A percentile compares a stretch with the other conserved stretches of the same genome.
These are phyloP conservation scores for Ramichloridium luteum DNA, from an alignment of 2,329 filamentous ascomycete species.

Conservation along the genomic window DNA sequence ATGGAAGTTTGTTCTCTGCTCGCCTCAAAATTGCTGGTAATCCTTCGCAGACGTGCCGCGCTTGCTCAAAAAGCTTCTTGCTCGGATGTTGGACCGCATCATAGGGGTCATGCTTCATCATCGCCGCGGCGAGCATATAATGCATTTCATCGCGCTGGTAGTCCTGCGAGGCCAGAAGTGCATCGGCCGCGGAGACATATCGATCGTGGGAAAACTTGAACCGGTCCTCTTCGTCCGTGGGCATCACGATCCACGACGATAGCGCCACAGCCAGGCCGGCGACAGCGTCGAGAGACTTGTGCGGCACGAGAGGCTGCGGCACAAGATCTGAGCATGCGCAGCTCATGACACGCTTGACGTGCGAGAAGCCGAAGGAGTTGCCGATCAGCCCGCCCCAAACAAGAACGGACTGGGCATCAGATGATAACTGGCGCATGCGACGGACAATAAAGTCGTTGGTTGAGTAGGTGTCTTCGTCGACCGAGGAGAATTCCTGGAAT, in stretches of 20 bases:
- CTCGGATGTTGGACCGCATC: conserved; percentile 43
- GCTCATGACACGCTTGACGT: conserved; percentile 64
- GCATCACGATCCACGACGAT: conserved; percentile 66
- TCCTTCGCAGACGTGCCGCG: conserved; percentile 69
- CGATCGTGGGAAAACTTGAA: conserved; percentile 83
- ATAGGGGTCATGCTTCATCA: conserved; percentile 56
- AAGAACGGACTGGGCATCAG: conserved; percentile 63
- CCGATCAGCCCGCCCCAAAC: conserved; percentile 80
- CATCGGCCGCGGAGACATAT: conserved; percentile 65
- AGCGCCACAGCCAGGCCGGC: conserved; percentile 72
- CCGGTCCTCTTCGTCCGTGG: conserved; percentile 71
- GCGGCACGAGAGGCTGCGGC: conserved; percentile 35
- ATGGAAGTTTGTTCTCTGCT: conserved; percentile 40
- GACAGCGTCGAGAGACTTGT: conserved; percentile 56
- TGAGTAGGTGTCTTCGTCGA: conserved; percentile 65
- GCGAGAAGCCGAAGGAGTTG: conserved; percentile 67
- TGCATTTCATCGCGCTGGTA: conserved; percentile 67
- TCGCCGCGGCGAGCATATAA: conserved; percentile 70
- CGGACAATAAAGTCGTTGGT: conserved; percentile 73
- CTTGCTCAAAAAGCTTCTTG: conserved; percentile 53
- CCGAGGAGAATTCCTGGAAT: conserved; percentile 71
- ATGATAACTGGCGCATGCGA: conserved; percentile 62
- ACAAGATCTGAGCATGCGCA: conserved; percentile 55
- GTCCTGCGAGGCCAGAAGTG: conserved; percentile 55
- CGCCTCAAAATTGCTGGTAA: conserved; percentile 58